A percentile compares a stretch with the other conserved stretches of the same genome.
These are phyloP conservation scores for Globisporangium spiculum DNA, from an alignment of 352 stramenopile genomes.

Conservation along the genomic window DNA sequence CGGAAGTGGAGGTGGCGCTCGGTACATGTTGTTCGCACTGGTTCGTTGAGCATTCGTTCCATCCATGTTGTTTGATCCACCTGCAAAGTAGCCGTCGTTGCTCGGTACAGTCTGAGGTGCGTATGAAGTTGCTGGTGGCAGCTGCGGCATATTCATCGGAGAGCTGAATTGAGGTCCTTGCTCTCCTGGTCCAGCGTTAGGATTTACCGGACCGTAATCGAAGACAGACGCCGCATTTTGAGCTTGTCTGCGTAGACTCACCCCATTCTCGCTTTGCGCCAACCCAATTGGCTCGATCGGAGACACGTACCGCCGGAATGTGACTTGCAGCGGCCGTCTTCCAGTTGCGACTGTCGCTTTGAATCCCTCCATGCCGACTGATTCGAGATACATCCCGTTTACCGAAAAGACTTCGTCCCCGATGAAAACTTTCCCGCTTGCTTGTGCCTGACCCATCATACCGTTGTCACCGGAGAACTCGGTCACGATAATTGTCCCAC, in stretches of 20 bases:
- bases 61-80: not conserved
- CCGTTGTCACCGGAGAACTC: slow-evolving; percentile 76
- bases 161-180: slow-evolving; percentile 9
- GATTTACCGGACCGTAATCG: slow-evolving; percentile 12
- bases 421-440: slow-evolving; percentile 64
- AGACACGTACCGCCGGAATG: slow-evolving; percentile 46
- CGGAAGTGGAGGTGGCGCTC: not conserved
- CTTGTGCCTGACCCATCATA: slow-evolving; percentile 68
- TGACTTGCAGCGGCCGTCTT: slow-evolving; percentile 66
- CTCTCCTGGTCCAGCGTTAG: not conserved
- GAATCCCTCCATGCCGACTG: slow-evolving; percentile 82
- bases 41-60: slow-evolving; percentile 6
- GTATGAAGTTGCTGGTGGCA: slow-evolving; percentile 22
- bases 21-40: slow-evolving; percentile 13
- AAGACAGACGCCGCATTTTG: slow-evolving; percentile 10
- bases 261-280: slow-evolving; percentile 1
- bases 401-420: slow-evolving; percentile 81
- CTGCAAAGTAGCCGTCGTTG: slow-evolving; percentile 11
- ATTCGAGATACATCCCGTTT: slow-evolving; percentile 57
- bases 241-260: slow-evolving; percentile 16
- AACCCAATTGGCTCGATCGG: slow-evolving; percentile 8
- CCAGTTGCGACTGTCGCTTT: slow-evolving; percentile 59
- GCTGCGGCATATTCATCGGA: slow-evolving; percentile 4
- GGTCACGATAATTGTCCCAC: slow-evolving; percentile 70
- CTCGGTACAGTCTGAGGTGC: slow-evolving; percentile 12